Conservation (phyloP, 306 rosid species). For the Phaseolus lunatus region DNA sequence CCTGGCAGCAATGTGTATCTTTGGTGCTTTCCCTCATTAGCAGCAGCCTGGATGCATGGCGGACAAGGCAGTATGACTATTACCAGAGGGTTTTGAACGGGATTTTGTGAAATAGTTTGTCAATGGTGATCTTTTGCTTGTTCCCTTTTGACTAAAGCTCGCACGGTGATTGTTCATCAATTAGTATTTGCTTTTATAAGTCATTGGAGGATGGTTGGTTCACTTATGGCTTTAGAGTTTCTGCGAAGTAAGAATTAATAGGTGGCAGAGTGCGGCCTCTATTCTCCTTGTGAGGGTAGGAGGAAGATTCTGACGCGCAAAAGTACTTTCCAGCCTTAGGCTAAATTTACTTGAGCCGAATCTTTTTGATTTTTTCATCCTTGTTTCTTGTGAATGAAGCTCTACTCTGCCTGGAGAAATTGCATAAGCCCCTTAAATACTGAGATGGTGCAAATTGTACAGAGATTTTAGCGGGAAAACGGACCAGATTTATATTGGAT, state of each 20-base stretch:
- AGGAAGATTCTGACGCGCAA: constrained; percentile 45
- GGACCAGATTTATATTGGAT: constrained; percentile 38
- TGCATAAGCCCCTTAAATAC: constrained; percentile 42
- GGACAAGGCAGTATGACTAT: constrained; percentile 95
- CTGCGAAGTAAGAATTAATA: constrained; percentile 45
- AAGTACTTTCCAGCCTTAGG: constrained; percentile 45
- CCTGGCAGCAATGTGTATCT: constrained; percentile 92
- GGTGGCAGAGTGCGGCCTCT: constrained; percentile 47
- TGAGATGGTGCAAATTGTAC: constrained; percentile 54
- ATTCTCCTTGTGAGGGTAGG: constrained; percentile 46
- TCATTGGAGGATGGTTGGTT: constrained; percentile 48
- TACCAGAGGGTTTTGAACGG: constrained; percentile 97
- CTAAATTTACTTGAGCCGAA: constrained; percentile 43
- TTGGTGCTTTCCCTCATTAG: constrained; percentile 93
- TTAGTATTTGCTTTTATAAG: constrained; percentile 37
- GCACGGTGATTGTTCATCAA: constrained; percentile 45
- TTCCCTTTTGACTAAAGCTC: constrained; percentile 52
- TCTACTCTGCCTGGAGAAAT: constrained; percentile 43
- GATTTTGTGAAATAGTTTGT: constrained; percentile 70
- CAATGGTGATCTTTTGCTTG: constrained; percentile 47
- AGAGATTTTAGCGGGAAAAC: constrained; percentile 50
- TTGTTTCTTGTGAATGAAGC: constrained; percentile 47
- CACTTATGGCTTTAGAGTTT: constrained; percentile 49
- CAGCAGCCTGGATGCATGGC: constrained; percentile 98
- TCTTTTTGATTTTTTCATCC: constrained; percentile 8